A percentile compares a stretch with the other conserved stretches of the same genome.
These are phyloP conservation scores for Saksenaea vasiformis DNA, from an alignment of 371 early-diverging fungal species.

Conservation along the genomic window DNA sequence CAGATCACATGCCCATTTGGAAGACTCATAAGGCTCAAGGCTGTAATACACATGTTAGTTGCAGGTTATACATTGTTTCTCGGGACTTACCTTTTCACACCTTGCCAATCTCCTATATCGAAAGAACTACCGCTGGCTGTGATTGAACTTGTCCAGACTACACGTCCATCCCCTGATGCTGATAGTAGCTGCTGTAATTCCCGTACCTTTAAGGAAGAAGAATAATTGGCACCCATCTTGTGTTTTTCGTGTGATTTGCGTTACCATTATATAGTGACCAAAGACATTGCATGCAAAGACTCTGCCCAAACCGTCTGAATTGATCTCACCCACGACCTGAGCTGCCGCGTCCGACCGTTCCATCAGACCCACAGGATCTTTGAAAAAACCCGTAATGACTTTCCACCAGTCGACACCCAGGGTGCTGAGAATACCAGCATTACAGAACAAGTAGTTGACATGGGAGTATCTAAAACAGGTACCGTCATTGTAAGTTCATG, in stretches of 20 bases:
- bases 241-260: background rate
- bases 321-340: conserved; percentile 61
- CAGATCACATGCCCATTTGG: conserved; percentile 75
- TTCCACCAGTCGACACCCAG: conserved; percentile 51
- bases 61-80: background rate
- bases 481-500: background rate
- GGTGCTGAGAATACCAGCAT: conserved; percentile 79
- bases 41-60: conserved; percentile 16
- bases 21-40: conserved; percentile 74
- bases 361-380: conserved; percentile 61
- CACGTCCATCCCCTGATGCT: conserved; percentile 57
- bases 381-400: conserved; percentile 50
- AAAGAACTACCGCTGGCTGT: conserved; percentile 59
- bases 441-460: conserved; percentile 75
- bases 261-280: conserved; percentile 86
- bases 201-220: conserved; percentile 43
- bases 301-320: conserved; percentile 70
- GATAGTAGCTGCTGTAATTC: conserved; percentile 55
- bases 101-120: conserved; percentile 71
- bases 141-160: conserved; percentile 83
- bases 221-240: background rate
- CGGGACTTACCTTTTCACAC: conserved; percentile 53
- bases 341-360: conserved; percentile 67
- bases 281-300: conserved; percentile 85
- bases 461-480: conserved; percentile 36